Conservation (phyloP, 768 basidiomycete genomes). For the Naganishia vaughanmartiniae region DNA sequence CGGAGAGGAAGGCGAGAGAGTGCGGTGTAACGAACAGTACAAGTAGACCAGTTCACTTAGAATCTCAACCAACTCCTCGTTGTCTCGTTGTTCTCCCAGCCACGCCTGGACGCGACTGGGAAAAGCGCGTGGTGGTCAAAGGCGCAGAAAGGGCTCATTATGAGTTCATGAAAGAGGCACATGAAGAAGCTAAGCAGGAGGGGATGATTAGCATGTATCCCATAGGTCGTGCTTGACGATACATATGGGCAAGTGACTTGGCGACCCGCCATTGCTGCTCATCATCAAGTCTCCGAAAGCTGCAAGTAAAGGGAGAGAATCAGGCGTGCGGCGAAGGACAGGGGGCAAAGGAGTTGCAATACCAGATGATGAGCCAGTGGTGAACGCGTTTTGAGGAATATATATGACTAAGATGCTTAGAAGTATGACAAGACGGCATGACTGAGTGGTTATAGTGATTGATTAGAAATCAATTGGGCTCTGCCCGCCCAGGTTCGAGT, state of each 20-base stretch:
- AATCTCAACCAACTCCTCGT: background rate
- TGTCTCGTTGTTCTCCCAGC: constrained; percentile 2
- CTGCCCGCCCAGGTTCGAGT: constrained; percentile 28
- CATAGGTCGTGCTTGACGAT: no score
- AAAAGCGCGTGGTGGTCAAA: background rate
- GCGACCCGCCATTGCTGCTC: no score
- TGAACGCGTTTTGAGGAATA: no score
- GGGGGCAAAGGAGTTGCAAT: no score
- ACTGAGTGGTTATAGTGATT: constrained; percentile 28
- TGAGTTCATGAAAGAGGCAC: background rate
- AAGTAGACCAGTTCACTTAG: background rate
- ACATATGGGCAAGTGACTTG: no score
- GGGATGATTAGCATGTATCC: no score
- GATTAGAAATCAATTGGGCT: constrained; percentile 28
- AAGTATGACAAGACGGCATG: constrained; percentile 6
- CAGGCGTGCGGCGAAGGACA: no score
- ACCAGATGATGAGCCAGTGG: no score
- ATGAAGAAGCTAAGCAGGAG: no score
- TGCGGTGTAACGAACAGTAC: background rate
- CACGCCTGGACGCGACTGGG: background rate
- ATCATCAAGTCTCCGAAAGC: no score
- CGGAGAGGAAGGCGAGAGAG: background rate
- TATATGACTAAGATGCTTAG: no score
- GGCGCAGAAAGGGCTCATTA: background rate
- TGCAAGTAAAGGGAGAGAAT: no score